Conservation (phyloP, 176 grass and related monocot species). For the Paspalum notatum region DNA sequence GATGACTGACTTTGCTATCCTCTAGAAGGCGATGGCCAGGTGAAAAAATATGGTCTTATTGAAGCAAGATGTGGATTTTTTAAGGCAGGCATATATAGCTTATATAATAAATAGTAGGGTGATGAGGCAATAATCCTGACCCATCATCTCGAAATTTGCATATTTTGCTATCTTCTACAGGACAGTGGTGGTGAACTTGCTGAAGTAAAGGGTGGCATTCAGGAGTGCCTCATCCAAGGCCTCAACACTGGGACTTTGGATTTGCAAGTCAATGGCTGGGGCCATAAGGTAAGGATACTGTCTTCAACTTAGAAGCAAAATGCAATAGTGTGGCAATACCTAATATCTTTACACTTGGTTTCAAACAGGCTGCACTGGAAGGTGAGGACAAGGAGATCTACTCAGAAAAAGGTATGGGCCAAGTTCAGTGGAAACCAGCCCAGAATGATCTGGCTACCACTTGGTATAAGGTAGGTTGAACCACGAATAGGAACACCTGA, state of each 20-base stretch:
- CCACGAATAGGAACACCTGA: constrained; percentile 8
- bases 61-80: neutral
- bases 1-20: neutral
- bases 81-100: neutral
- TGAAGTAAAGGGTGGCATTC: constrained; percentile 51
- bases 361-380: constrained; percentile 56
- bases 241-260: constrained; percentile 95
- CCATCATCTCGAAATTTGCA: neutral
- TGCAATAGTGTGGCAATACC: constrained; percentile 5
- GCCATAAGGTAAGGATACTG: constrained; percentile 69
- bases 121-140: neutral
- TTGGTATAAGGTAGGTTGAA: constrained; percentile 82
- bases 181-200: constrained; percentile 80
- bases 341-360: constrained; percentile 15
- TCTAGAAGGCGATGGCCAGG: neutral
- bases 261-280: constrained; percentile 70
- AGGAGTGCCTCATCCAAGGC: constrained; percentile 64
- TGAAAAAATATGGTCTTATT: constrained; percentile 7
- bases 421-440: constrained; percentile 50
- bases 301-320: neutral
- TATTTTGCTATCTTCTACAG: constrained; percentile 45
- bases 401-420: constrained; percentile 44
- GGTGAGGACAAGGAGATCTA: constrained; percentile 75
- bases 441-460: constrained; percentile 41
- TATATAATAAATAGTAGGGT: constrained; percentile 1